phyloP scores from a whole-genome alignment of 768 basidiomycete genomes.

The Mycena floridula region DNA sequence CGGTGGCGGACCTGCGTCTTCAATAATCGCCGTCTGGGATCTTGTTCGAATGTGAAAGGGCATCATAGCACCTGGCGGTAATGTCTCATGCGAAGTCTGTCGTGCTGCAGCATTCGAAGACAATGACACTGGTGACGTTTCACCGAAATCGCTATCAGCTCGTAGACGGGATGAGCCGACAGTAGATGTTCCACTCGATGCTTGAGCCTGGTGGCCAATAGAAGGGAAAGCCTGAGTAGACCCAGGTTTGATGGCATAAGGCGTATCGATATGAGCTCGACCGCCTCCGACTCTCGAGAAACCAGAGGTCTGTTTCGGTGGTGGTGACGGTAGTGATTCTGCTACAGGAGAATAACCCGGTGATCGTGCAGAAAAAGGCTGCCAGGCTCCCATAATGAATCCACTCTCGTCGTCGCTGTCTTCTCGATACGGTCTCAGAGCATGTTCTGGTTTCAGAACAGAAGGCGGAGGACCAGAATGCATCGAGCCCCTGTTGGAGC shows the following conservation, averaged over 20 bases:
- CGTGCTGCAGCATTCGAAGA: conserved; percentile 40
- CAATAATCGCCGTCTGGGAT: conserved; percentile 84
- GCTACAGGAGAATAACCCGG: conserved; percentile 38
- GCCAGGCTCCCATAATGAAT: conserved; percentile 95
- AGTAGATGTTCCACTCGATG: not conserved
- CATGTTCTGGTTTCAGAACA: conserved; percentile 76
- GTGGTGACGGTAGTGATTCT: conserved; percentile 22
- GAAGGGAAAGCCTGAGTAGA: conserved; percentile 68
- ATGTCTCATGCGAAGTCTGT: conserved; percentile 18
- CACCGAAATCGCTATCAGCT: conserved; percentile 25
- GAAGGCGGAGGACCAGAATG: conserved; percentile 60
- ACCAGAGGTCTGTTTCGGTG: conserved; percentile 38
- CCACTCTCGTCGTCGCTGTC: conserved; percentile 77
- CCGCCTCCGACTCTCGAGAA: conserved; percentile 89
- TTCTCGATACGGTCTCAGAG: conserved; percentile 67
- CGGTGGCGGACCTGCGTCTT: conserved; percentile 27
- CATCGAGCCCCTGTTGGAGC: conserved; percentile 39
- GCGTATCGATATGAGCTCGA: conserved; percentile 76
- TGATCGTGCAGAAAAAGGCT: conserved; percentile 39
- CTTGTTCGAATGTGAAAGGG: conserved; percentile 66
- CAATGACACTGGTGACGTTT: conserved; percentile 45
- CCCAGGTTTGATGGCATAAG: conserved; percentile 64
- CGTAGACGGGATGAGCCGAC: conserved; percentile 14
- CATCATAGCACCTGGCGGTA: conserved; percentile 61
- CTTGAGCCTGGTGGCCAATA: conserved; percentile 32